These are phyloP conservation scores for Apostasia ramifera DNA, from an alignment of 106 monocot genomes.

Conservation along the genomic window DNA sequence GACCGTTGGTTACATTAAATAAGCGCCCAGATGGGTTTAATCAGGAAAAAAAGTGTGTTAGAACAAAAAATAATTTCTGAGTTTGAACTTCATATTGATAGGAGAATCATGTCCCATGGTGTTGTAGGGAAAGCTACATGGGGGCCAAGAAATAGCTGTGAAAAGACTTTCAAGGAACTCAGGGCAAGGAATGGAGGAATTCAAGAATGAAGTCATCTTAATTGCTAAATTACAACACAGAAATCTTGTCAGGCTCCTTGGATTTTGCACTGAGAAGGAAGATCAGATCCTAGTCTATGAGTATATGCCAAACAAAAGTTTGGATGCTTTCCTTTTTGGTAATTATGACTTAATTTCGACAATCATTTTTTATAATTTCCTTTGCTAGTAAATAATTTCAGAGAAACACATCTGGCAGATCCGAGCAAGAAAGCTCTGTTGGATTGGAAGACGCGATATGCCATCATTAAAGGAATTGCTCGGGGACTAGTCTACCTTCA, in stretches of 20 bases:
- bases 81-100: not conserved
- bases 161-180: slow-evolving; percentile 8
- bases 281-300: slow-evolving; percentile 9
- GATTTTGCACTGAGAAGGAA: slow-evolving; percentile 1
- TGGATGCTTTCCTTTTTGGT: slow-evolving; percentile 10
- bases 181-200: slow-evolving; percentile 9
- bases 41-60: no score
- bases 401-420: not conserved
- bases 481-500: slow-evolving; percentile 11
- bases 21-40: no score
- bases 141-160: slow-evolving; percentile 8
- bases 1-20: no score
- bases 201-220: slow-evolving; percentile 5
- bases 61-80: no score
- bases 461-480: slow-evolving; percentile 10
- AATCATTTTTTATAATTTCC: not conserved
- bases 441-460: slow-evolving; percentile 2
- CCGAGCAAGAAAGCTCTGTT: not conserved
- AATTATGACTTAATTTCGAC: not conserved
- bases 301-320: slow-evolving; percentile 11
- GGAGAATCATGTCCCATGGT: not conserved
- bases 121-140: not conserved
- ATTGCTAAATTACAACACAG: slow-evolving; percentile 7
- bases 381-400: not conserved
- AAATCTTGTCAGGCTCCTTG: slow-evolving; percentile 6